Evolutionary conservation across 2,329 filamentous ascomycete species (phyloP).

Genomic region (Penicillium sp.): DNA sequence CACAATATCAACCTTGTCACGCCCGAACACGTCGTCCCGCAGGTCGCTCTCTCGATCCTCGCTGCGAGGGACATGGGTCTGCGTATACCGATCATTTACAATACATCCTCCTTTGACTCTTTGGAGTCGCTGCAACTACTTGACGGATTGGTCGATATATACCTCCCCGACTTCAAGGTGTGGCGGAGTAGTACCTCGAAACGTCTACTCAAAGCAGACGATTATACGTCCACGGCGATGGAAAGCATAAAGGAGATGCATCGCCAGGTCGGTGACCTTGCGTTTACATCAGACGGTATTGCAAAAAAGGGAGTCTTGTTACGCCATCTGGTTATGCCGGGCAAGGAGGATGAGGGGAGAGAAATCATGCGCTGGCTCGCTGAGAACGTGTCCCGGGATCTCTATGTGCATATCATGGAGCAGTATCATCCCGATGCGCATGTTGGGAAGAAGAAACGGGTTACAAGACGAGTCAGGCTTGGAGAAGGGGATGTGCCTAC

Average conservation of each 20-base stretch:
- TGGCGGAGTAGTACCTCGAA: slow-evolving; percentile 64
- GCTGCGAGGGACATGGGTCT: slow-evolving; percentile 66
- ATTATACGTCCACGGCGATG: slow-evolving; percentile 66
- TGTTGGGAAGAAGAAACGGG: slow-evolving; percentile 63
- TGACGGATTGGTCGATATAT: slow-evolving; percentile 77
- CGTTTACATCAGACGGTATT: slow-evolving; percentile 74
- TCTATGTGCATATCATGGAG: slow-evolving; percentile 84
- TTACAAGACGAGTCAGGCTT: slow-evolving; percentile 25
- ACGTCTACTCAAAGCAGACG: slow-evolving; percentile 69
- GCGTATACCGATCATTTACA: slow-evolving; percentile 72
- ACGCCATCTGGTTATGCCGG: slow-evolving; percentile 80
- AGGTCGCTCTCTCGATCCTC: slow-evolving; percentile 71
- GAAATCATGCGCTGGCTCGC: slow-evolving; percentile 74
- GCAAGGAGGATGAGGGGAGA: slow-evolving; percentile 65
- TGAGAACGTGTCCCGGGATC: slow-evolving; percentile 64
- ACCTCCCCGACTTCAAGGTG: slow-evolving; percentile 83
- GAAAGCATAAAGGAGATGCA: slow-evolving; percentile 80
- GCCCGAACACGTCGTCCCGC: slow-evolving; percentile 79
- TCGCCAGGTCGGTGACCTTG: slow-evolving; percentile 72
- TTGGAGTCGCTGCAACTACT: slow-evolving; percentile 65
- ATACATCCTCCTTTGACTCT: slow-evolving; percentile 77
- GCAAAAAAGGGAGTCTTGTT: slow-evolving; percentile 72
- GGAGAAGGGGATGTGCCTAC: slow-evolving; percentile 17
- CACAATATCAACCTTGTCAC: slow-evolving; percentile 89
- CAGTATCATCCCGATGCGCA: slow-evolving; percentile 78